Conservation (phyloP, 768 basidiomycete species). For the Termitomyces bulborhizus region DNA sequence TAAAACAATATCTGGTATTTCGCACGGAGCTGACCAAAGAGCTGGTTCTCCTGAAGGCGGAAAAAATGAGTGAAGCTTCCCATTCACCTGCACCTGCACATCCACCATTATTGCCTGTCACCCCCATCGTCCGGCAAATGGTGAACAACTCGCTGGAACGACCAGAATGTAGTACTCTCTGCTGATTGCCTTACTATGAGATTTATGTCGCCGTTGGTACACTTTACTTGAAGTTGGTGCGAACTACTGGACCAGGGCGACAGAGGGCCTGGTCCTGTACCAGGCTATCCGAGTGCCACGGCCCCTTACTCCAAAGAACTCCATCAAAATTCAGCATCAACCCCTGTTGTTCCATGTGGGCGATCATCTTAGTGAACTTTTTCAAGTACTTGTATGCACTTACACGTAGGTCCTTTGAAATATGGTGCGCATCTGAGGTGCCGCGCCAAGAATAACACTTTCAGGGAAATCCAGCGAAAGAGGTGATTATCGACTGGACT, state of each 20-base stretch:
- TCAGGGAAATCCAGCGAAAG: not conserved
- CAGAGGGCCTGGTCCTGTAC: not conserved
- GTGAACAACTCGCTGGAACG: not conserved
- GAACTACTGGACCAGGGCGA: not conserved
- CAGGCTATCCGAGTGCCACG: conserved; percentile 5
- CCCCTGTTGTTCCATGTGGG: conserved; percentile 12
- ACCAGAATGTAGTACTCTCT: not conserved
- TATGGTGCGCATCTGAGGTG: not conserved
- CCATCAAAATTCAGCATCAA: conserved; percentile 13
- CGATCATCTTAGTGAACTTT: not conserved
- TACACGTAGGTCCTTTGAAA: not conserved
- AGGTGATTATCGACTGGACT: not conserved
- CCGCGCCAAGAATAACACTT: not conserved
- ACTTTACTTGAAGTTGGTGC: not conserved
- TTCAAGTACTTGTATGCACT: not conserved
- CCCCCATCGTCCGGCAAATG: conserved; percentile 3
- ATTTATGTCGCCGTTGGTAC: not conserved
- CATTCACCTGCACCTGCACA: conserved; percentile 2
- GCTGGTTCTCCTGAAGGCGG: not conserved
- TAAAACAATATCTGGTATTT: conserved; percentile 28
- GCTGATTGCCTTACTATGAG: not conserved
- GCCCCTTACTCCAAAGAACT: conserved; percentile 2
- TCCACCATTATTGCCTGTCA: conserved; percentile 1
- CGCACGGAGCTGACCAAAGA: conserved; percentile 4
- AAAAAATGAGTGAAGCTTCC: conserved; percentile 9